Evolutionary conservation across 306 rosid genomes (phyloP).

Genomic region (Medicago ruthenica): DNA sequence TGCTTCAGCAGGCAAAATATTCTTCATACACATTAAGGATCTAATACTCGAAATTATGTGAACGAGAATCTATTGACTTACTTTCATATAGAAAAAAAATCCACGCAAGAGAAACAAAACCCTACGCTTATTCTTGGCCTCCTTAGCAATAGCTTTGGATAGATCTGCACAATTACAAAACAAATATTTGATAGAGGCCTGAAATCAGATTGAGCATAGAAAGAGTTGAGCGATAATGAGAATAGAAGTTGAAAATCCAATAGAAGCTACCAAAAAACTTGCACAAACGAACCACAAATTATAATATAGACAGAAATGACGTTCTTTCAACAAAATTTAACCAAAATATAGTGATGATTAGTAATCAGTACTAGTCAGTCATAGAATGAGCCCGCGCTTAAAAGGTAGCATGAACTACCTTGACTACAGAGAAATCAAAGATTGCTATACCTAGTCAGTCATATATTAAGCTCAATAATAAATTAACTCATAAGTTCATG

Average conservation of each 20-base stretch:
- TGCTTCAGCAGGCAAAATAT: slow-evolving; percentile 19
- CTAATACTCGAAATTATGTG: slow-evolving; percentile 23
- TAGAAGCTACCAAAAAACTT: background rate
- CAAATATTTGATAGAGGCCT: slow-evolving; percentile 21
- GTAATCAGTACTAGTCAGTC: slow-evolving; percentile 5
- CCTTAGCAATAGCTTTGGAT: slow-evolving; percentile 36
- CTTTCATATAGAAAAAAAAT: slow-evolving; percentile 76
- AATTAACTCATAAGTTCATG: slow-evolving; percentile 10
- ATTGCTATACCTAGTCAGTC: background rate
- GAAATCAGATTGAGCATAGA: slow-evolving; percentile 23
- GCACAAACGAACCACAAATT: slow-evolving; percentile 31
- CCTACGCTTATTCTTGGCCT: slow-evolving; percentile 46
- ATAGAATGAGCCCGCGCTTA: slow-evolving; percentile 1
- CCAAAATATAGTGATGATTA: slow-evolving; percentile 7
- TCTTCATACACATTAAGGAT: background rate
- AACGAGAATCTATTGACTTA: slow-evolving; percentile 46
- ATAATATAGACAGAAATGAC: slow-evolving; percentile 20
- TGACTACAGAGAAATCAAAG: slow-evolving; percentile 4
- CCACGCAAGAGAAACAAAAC: slow-evolving; percentile 76
- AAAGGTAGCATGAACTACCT: slow-evolving; percentile 16
- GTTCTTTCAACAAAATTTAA: slow-evolving; percentile 19
- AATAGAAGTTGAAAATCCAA: slow-evolving; percentile 24
- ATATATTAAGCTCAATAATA: slow-evolving; percentile 7
- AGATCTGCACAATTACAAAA: slow-evolving; percentile 61
- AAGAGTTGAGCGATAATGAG: background rate